These are phyloP conservation scores for Cercospora zeae-maydis DNA, from an alignment of 2,329 filamentous ascomycete genomes.

Conservation along the genomic window DNA sequence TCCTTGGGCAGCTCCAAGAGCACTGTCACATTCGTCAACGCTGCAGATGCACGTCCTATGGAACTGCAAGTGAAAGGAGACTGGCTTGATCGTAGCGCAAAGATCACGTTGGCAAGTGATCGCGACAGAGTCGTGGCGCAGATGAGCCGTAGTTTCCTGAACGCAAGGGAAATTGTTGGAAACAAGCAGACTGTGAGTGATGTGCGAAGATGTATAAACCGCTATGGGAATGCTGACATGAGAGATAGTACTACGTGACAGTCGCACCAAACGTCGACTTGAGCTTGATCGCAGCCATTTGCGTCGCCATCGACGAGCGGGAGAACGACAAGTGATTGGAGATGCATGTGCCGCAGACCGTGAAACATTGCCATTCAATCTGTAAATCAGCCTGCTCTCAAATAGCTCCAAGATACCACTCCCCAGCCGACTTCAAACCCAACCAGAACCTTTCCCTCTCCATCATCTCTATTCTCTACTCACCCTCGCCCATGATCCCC, in stretches of 20 bases:
- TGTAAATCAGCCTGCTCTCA: background rate
- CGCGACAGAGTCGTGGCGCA: slow-evolving; percentile 52
- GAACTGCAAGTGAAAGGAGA: slow-evolving; percentile 58
- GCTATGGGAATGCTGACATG: slow-evolving; percentile 3
- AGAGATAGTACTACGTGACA: slow-evolving; percentile 53
- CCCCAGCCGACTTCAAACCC: background rate
- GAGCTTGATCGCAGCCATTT: slow-evolving; percentile 62
- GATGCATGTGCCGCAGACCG: background rate
- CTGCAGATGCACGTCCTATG: slow-evolving; percentile 42
- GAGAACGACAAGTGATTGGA: slow-evolving; percentile 46
- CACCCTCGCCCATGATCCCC: background rate
- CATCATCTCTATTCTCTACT: background rate
- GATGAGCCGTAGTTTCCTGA: slow-evolving; percentile 59
- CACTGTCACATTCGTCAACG: slow-evolving; percentile 56
- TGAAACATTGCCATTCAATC: background rate
- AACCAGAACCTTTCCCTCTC: too few relatives aligned
- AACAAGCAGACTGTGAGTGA: slow-evolving; percentile 55
- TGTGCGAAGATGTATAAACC: too few relatives aligned
- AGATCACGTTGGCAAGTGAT: slow-evolving; percentile 49
- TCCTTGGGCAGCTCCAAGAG: slow-evolving; percentile 53
- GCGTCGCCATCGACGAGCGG: slow-evolving; percentile 65
- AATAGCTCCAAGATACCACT: background rate
- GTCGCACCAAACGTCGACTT: slow-evolving; percentile 65
- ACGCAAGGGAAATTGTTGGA: slow-evolving; percentile 55
- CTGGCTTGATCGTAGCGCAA: slow-evolving; percentile 56